Evolutionary conservation across 75 land plant genomes (phyloP).

Genomic region (Selaginella tamariscina): DNA sequence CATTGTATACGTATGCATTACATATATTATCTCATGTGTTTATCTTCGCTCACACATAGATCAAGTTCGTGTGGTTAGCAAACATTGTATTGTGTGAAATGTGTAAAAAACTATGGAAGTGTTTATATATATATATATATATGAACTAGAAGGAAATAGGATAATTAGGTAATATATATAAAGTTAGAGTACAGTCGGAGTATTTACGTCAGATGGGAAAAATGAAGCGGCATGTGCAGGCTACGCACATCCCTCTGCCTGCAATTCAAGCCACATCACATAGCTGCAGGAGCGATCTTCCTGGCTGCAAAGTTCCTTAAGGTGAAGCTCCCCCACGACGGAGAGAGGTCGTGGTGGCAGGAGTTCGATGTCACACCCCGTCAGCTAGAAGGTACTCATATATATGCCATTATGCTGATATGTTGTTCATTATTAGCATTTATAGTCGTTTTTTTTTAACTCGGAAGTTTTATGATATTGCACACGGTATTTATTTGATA

Average conservation of each 20-base stretch:
- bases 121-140: too few species aligned
- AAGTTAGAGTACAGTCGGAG: too few species aligned
- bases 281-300: conserved; percentile 11
- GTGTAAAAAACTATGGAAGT: too few species aligned
- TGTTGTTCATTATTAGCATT: neutral
- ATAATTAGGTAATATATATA: too few species aligned
- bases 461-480: too few species aligned
- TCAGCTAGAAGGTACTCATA: neutral
- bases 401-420: neutral
- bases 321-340: conserved; percentile 34
- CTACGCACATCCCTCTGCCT: conserved; percentile 55
- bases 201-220: conserved; percentile 18
- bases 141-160: too few species aligned
- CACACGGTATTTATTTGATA: too few species aligned
- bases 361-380: neutral
- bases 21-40: too few species aligned
- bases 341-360: neutral
- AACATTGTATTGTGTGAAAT: too few species aligned
- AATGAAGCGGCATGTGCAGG: conserved; percentile 43
- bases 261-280: conserved; percentile 14
- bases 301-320: conserved; percentile 27
- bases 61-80: neutral
- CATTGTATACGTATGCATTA: too few species aligned
- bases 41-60: too few species aligned
- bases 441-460: neutral